These are phyloP conservation scores for Backusella parvicylindrica DNA, from an alignment of 192 early-diverging fungal species.

Conservation along the genomic window DNA sequence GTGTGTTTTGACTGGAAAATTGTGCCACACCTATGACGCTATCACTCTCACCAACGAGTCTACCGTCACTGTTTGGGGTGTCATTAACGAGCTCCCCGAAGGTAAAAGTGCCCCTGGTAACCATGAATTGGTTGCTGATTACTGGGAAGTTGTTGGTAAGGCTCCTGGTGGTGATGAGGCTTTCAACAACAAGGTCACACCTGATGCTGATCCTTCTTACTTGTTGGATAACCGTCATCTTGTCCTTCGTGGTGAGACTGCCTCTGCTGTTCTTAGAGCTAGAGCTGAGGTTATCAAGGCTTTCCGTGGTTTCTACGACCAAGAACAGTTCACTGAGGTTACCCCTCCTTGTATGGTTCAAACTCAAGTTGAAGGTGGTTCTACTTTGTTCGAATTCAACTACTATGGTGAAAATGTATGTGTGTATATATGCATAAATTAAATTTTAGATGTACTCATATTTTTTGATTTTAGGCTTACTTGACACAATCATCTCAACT, in stretches of 20 bases:
- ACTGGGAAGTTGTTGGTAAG: constrained; percentile 90
- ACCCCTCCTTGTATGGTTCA: constrained; percentile 99
- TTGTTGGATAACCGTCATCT: constrained; percentile 94
- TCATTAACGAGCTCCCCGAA: constrained; percentile 81
- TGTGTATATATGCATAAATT: neutral
- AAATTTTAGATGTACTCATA: neutral
- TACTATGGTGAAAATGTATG: constrained; percentile 92
- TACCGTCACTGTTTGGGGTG: constrained; percentile 85
- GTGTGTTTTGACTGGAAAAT: constrained; percentile 81
- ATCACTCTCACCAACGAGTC: constrained; percentile 91
- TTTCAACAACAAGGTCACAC: constrained; percentile 85
- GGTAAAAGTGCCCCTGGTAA: constrained; percentile 96
- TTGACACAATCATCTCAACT: constrained; percentile 98
- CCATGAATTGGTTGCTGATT: constrained; percentile 93
- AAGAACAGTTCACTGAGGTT: constrained; percentile 77
- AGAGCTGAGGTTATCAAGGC: constrained; percentile 83
- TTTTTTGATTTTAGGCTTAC: constrained; percentile 63
- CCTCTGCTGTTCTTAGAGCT: constrained; percentile 82
- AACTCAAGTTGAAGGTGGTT: constrained; percentile 98
- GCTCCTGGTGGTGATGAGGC: constrained; percentile 95
- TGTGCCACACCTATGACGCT: constrained; percentile 95
- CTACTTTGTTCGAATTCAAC: constrained; percentile 90
- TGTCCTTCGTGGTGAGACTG: constrained; percentile 90
- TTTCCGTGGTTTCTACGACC: constrained; percentile 95
- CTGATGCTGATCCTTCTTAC: constrained; percentile 84